A percentile compares a stretch with the other conserved stretches of the same genome.
These are phyloP conservation scores for Magnusiomyces fungicola DNA, from an alignment of 1,139 yeast genomes.

Conservation along the genomic window DNA sequence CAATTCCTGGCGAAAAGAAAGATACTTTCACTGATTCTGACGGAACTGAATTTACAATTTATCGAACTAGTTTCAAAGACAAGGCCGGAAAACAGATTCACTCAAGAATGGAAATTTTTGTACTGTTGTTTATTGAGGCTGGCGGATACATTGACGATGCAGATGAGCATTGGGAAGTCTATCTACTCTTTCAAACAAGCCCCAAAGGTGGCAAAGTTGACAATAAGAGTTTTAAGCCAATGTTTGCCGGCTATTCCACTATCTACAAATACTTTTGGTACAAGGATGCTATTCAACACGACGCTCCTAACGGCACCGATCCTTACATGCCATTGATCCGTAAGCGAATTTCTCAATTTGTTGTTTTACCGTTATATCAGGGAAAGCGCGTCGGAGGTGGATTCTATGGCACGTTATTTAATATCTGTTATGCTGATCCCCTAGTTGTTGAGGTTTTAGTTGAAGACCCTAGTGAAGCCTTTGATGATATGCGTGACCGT, in stretches of 20 bases:
- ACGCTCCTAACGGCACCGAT: constrained; percentile 30
- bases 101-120: constrained; percentile 67
- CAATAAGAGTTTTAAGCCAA: constrained; percentile 18
- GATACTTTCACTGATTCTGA: constrained; percentile 33
- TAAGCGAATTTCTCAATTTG: constrained; percentile 80
- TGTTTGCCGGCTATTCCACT: constrained; percentile 72
- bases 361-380: constrained; percentile 70
- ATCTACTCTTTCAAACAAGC: constrained; percentile 30
- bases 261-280: constrained; percentile 81
- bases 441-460: constrained; percentile 70
- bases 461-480: constrained; percentile 91
- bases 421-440: constrained; percentile 47
- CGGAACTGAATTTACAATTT: constrained; percentile 35
- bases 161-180: constrained; percentile 69
- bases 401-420: constrained; percentile 51
- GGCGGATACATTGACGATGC: constrained; percentile 77
- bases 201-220: not conserved
- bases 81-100: constrained; percentile 48
- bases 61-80: constrained; percentile 38
- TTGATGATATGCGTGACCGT: constrained; percentile 85
- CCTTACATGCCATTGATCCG: constrained; percentile 37
- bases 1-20: constrained; percentile 45
- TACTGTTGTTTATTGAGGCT: constrained; percentile 83
- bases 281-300: constrained; percentile 52
- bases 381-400: constrained; percentile 64